These are phyloP conservation scores for Arabis alpina DNA, from an alignment of 345 rosid genomes.

Conservation along the genomic window DNA sequence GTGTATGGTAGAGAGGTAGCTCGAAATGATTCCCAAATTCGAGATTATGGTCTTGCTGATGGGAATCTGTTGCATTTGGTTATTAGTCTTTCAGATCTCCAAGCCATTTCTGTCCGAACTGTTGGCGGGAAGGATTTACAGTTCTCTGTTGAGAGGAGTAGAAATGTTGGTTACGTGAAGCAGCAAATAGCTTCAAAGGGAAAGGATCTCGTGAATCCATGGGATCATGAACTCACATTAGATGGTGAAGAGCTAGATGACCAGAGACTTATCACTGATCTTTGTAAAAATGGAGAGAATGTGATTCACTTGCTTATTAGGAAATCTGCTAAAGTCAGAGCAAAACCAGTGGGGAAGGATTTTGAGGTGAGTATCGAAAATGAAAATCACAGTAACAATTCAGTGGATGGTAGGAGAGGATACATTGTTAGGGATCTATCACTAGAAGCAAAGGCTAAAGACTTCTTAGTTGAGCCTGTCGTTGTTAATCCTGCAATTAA, in stretches of 20 bases:
- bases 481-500: slow-evolving; percentile 47
- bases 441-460: slow-evolving; percentile 40
- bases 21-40: slow-evolving; percentile 50
- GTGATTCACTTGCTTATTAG: slow-evolving; percentile 66
- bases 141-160: slow-evolving; percentile 63
- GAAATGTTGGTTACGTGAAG: slow-evolving; percentile 79
- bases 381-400: slow-evolving; percentile 36
- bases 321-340: slow-evolving; percentile 62
- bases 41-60: slow-evolving; percentile 64
- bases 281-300: slow-evolving; percentile 56
- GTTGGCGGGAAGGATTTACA: slow-evolving; percentile 66
- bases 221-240: slow-evolving; percentile 64
- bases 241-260: slow-evolving; percentile 87
- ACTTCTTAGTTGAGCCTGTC: slow-evolving; percentile 68
- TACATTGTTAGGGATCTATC: slow-evolving; percentile 14
- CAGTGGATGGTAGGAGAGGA: slow-evolving; percentile 34
- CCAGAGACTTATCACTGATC: slow-evolving; percentile 67
- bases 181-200: slow-evolving; percentile 65
- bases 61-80: slow-evolving; percentile 73
- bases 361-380: slow-evolving; percentile 62
- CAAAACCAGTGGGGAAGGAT: slow-evolving; percentile 55
- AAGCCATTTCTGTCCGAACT: slow-evolving; percentile 64
- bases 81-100: slow-evolving; percentile 67
- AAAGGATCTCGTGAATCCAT: slow-evolving; percentile 46
- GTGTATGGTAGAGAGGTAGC: slow-evolving; percentile 69